Base-by-base conservation (phyloP, 139 green algal genomes). In the Pleodorina starrii region DNA sequence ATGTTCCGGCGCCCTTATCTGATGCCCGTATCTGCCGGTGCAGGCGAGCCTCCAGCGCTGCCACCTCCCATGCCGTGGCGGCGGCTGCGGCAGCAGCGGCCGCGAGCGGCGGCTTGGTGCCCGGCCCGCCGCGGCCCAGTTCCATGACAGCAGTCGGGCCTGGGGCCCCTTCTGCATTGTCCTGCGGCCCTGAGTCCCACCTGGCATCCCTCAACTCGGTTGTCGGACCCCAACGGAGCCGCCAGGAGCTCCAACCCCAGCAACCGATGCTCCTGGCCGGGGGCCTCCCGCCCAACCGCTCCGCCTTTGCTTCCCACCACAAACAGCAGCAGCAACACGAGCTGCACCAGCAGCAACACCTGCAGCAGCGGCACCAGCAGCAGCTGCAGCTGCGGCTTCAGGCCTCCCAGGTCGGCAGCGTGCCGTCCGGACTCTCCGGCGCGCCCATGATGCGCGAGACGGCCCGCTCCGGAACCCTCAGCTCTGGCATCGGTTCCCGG, bases 11-110 rank as follows among this genome's bases (percentile, higher is more conserved):
- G n/a, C n/a, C n/a, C n/a, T n/a, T n/a, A n/a, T n/a, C n/a, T n/a
- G n/a, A n/a, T n/a, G n/a, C n/a, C n/a, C n/a, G n/a, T n/a, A n/a
- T n/a, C n/a, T n/a, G n/a, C n/a, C n/a, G n/a, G n/a, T n/a, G 25
- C 79, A 86, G 79, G 57, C 79, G 79, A 3, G 59, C 59, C 29
- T 86, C 79, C 14, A 86, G 79, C 29, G 57, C 59, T 38, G 75
- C 79, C 40, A 51, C 51, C 9, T 85, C 77, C 3, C 51, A 85
- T 9, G 48, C 76, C 27, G 46, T 69, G 5, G 76, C 76, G 44
- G 76, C 48, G 14, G 68, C n/a, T n/a, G n/a, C n/a, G n/a, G n/a
- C n/a, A n/a, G n/a, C n/a, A n/a, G n/a, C n/a, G n/a, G n/a, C n/a
- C n/a, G n/a, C n/a, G n/a, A n/a, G n/a, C n/a, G n/a, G 76, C 35